Evolutionary conservation across 441 rosid species (phyloP).

Genomic region (Biscutella laevigata): DNA sequence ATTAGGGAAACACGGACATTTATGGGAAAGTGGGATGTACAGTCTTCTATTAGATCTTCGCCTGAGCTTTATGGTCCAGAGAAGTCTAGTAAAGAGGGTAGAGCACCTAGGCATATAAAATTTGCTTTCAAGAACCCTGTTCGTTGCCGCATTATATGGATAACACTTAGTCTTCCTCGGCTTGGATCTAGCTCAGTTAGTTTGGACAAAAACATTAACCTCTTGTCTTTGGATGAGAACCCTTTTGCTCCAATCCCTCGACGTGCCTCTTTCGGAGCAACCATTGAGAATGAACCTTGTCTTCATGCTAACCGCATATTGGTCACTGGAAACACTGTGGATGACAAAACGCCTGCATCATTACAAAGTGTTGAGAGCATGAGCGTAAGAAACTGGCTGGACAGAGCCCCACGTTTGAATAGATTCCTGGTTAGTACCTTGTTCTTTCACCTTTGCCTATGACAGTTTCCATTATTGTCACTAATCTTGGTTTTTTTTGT

Average conservation of each 20-base stretch:
- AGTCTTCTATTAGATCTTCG: slow-evolving; percentile 53
- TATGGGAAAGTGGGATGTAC: slow-evolving; percentile 94
- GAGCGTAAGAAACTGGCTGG: slow-evolving; percentile 56
- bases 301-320: slow-evolving; percentile 82
- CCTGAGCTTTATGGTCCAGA: slow-evolving; percentile 76
- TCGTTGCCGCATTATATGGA: slow-evolving; percentile 86
- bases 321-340: slow-evolving; percentile 58
- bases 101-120: slow-evolving; percentile 74
- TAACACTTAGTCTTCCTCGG: slow-evolving; percentile 63
- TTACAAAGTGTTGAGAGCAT: slow-evolving; percentile 50
- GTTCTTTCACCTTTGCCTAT: not conserved
- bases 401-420: slow-evolving; percentile 65
- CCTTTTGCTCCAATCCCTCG: slow-evolving; percentile 70
- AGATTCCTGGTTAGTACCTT: slow-evolving; percentile 66
- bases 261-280: slow-evolving; percentile 84
- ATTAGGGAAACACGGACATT: slow-evolving; percentile 72
- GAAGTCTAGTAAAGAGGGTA: slow-evolving; percentile 35
- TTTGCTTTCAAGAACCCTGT: slow-evolving; percentile 65
- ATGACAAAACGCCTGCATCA: slow-evolving; percentile 33
- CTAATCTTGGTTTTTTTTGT: not conserved
- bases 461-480: slow-evolving; percentile 1
- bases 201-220: slow-evolving; percentile 60
- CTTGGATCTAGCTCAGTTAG: slow-evolving; percentile 83
- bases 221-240: slow-evolving; percentile 76
- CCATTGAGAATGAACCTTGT: slow-evolving; percentile 58